Evolutionary conservation across 225 moss, liverwort and hornwort species (phyloP).

Genomic region (Physcomitrellopsis africana): DNA sequence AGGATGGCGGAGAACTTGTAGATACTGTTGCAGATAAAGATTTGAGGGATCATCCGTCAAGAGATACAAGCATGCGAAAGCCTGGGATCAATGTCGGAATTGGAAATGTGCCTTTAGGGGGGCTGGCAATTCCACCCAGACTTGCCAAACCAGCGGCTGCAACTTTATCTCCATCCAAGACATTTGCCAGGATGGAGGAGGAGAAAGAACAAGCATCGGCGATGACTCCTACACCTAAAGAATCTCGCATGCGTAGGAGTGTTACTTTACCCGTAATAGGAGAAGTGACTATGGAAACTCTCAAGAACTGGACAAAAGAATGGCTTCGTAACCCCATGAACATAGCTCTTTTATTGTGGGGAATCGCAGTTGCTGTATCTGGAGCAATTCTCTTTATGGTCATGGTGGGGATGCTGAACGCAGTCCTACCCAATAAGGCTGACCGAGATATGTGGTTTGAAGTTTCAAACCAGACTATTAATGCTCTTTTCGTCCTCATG

Average conservation of each 20-base stretch:
- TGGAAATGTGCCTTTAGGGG: slow-evolving; percentile 32
- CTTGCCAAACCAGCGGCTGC: slow-evolving; percentile 36
- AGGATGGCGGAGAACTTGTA: slow-evolving; percentile 31
- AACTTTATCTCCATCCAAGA: slow-evolving; percentile 66
- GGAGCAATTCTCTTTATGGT: slow-evolving; percentile 99
- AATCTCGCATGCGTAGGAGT: slow-evolving; percentile 43
- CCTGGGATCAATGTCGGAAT: slow-evolving; percentile 32
- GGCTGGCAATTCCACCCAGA: slow-evolving; percentile 34
- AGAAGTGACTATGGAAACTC: slow-evolving; percentile 54
- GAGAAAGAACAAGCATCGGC: slow-evolving; percentile 72
- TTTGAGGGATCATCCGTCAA: slow-evolving; percentile 25
- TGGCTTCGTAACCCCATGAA: slow-evolving; percentile 94
- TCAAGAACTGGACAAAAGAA: slow-evolving; percentile 40
- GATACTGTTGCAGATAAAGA: slow-evolving; percentile 29
- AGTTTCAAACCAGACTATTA: slow-evolving; percentile 90
- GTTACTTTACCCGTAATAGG: slow-evolving; percentile 72
- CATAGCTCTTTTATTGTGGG: slow-evolving; percentile 77
- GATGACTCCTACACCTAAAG: slow-evolving; percentile 65
- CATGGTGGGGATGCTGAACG: slow-evolving; percentile 91
- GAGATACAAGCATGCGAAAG: slow-evolving; percentile 7
- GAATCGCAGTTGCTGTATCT: slow-evolving; percentile 70
- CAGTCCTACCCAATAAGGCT: slow-evolving; percentile 56
- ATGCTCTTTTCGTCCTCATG: slow-evolving; percentile 91
- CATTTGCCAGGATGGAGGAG: slow-evolving; percentile 57
- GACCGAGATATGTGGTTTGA: slow-evolving; percentile 82